phyloP scores from a whole-genome alignment of 1,139 yeast genomes.

The Taiozyma onychis region DNA sequence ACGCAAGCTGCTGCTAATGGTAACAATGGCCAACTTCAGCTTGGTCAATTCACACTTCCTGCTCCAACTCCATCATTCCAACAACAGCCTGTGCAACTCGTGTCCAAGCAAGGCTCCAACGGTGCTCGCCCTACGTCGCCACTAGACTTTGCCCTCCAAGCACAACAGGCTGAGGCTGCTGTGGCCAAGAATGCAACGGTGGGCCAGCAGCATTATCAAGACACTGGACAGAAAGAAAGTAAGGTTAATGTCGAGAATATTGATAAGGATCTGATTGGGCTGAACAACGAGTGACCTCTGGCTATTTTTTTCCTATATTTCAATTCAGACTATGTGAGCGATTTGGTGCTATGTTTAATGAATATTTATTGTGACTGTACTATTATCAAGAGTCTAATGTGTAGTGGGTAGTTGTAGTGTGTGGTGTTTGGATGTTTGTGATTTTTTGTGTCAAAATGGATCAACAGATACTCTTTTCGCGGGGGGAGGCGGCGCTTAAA shows the following conservation, averaged over 20 bases:
- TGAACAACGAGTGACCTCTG: slow-evolving; percentile 6
- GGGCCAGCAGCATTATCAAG: slow-evolving; percentile 3
- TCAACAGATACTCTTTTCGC: not conserved
- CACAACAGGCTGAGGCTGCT: slow-evolving; percentile 3
- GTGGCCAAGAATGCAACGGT: slow-evolving; percentile 5
- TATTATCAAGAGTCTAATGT: not conserved
- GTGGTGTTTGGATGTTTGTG: not conserved
- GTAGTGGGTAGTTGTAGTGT: too few relatives aligned
- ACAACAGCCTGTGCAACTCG: not conserved
- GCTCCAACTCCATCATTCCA: not conserved
- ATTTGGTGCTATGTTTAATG: not conserved
- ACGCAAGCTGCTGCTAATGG: not conserved
- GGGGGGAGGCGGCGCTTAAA: not conserved
- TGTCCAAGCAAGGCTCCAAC: not conserved
- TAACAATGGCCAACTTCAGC: not conserved
- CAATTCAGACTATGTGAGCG: not conserved
- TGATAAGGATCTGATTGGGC: slow-evolving; percentile 20
- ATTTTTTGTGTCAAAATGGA: not conserved
- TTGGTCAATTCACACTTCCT: not conserved
- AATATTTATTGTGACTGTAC: not conserved
- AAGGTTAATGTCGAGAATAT: slow-evolving; percentile 14
- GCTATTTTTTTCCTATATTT: not conserved
- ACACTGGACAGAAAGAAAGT: not conserved
- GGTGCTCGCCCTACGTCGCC: not conserved
- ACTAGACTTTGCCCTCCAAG: not conserved